Evolutionary conservation across 805 yeast species (phyloP).

Genomic region (Wickerhamomyces bisporus): DNA sequence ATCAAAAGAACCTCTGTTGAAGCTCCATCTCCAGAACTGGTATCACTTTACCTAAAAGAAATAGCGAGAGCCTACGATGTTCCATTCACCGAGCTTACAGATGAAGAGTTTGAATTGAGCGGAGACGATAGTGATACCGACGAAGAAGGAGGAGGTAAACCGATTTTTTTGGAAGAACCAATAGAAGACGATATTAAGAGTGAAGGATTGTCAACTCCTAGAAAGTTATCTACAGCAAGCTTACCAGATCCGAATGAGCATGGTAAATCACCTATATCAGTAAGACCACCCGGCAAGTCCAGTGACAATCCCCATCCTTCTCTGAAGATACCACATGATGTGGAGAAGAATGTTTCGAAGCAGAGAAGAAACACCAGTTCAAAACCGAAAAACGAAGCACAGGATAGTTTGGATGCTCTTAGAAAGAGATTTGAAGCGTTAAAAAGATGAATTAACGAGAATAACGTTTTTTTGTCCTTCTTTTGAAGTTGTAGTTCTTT

Average conservation of each 20-base stretch:
- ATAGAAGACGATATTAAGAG: conserved; percentile 19
- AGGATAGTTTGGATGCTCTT: conserved; percentile 56
- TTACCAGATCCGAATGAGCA: conserved; percentile 14
- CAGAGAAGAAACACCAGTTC: conserved; percentile 19
- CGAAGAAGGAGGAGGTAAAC: conserved; percentile 27
- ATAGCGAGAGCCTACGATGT: conserved; percentile 78
- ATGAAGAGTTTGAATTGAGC: conserved; percentile 20
- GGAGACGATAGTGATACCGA: conserved; percentile 30
- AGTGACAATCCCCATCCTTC: conserved; percentile 35
- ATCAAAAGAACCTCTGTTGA: conserved; percentile 54
- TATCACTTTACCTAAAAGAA: conserved; percentile 65
- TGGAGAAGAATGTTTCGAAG: conserved; percentile 30
- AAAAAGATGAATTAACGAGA: conserved; percentile 33
- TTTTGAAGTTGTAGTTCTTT: too few relatives aligned
- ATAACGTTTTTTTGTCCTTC: too few relatives aligned
- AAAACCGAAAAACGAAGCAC: conserved; percentile 20
- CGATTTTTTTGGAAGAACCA: conserved; percentile 32
- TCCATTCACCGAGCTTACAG: conserved; percentile 55
- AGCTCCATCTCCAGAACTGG: conserved; percentile 63
- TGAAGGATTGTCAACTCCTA: conserved; percentile 19
- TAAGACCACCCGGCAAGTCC: conserved; percentile 37
- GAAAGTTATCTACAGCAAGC: conserved; percentile 16
- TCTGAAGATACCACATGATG: conserved; percentile 36
- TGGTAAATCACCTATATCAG: conserved; percentile 34
- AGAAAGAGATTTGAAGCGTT: conserved; percentile 76